phyloP scores from a whole-genome alignment of 1,284 basidiomycete species.

The Wallemia mellicola region DNA sequence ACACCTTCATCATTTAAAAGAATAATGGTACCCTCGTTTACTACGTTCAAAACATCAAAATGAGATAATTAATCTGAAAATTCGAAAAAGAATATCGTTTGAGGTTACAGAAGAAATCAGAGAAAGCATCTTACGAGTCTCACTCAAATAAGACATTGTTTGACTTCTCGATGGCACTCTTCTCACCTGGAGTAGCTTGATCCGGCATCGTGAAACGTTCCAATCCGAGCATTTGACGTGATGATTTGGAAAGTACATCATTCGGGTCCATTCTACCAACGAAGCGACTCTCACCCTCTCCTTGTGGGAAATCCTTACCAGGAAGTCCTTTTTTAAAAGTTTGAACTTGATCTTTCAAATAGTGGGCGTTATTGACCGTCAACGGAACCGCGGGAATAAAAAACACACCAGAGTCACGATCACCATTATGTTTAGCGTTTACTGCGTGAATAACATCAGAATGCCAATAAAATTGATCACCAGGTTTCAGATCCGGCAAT shows the following conservation, averaged over 20 bases:
- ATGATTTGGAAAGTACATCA: conserved; percentile 15
- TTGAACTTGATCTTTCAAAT: conserved; percentile 28
- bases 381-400: conserved; percentile 51
- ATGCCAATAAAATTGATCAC: conserved; percentile 45
- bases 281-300: conserved; percentile 33
- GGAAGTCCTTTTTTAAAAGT: conserved; percentile 28
- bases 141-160: neutral
- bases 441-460: conserved; percentile 41
- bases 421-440: conserved; percentile 29
- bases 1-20: too few species aligned
- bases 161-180: neutral
- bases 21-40: too few species aligned
- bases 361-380: conserved; percentile 30
- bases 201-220: neutral
- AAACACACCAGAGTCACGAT: conserved; percentile 35
- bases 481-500: conserved; percentile 36
- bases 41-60: too few species aligned
- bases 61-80: too few species aligned
- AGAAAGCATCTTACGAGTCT: too few species aligned
- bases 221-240: conserved; percentile 1
- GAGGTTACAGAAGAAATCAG: too few species aligned
- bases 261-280: conserved; percentile 20
- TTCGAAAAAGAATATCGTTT: too few species aligned
- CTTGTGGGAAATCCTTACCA: conserved; percentile 43
- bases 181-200: neutral